Conservation (phyloP, 805 yeast genomes). For the Wickerhamomyces rabaulensis region DNA sequence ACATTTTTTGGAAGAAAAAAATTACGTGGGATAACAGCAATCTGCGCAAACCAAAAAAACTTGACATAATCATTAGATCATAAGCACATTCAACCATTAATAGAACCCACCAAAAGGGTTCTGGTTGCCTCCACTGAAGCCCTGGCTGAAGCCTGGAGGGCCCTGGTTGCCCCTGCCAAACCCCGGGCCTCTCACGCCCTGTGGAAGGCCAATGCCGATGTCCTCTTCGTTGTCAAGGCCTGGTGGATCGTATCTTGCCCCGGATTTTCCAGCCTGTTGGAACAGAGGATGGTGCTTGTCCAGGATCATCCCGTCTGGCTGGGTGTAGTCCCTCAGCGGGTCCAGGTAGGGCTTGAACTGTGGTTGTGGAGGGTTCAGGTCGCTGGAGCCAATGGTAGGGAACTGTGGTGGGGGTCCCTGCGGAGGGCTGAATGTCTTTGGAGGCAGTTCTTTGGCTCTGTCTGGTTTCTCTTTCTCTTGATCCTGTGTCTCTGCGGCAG, state of each 20-base stretch:
- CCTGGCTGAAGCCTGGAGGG: background rate
- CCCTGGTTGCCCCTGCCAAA: background rate
- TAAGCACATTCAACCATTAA: background rate
- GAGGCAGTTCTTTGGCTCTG: background rate
- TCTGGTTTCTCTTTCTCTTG: slow-evolving; percentile 30
- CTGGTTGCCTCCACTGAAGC: background rate
- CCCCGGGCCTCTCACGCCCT: slow-evolving; percentile 2
- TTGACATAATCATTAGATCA: background rate
- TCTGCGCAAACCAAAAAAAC: background rate
- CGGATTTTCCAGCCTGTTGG: slow-evolving; percentile 1
- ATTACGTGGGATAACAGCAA: background rate
- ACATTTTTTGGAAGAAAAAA: background rate
- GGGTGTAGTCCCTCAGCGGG: slow-evolving; percentile 25
- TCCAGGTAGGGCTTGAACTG: slow-evolving; percentile 37
- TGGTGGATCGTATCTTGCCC: slow-evolving; percentile 7
- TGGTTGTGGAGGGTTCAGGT: slow-evolving; percentile 48
- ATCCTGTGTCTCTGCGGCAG: background rate
- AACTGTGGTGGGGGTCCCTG: slow-evolving; percentile 1
- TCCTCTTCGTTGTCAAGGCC: slow-evolving; percentile 1
- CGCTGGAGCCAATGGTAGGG: slow-evolving; percentile 44
- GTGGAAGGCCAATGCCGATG: slow-evolving; percentile 8
- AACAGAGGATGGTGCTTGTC: slow-evolving; percentile 48
- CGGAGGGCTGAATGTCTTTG: background rate
- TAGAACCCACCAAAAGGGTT: slow-evolving; percentile 8
- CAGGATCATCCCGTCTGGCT: slow-evolving; percentile 48